A percentile compares a stretch with the other conserved stretches of the same genome.
These are phyloP conservation scores for Exophiala dermatitidis DNA, from an alignment of 2,329 filamentous ascomycete genomes.

Conservation along the genomic window DNA sequence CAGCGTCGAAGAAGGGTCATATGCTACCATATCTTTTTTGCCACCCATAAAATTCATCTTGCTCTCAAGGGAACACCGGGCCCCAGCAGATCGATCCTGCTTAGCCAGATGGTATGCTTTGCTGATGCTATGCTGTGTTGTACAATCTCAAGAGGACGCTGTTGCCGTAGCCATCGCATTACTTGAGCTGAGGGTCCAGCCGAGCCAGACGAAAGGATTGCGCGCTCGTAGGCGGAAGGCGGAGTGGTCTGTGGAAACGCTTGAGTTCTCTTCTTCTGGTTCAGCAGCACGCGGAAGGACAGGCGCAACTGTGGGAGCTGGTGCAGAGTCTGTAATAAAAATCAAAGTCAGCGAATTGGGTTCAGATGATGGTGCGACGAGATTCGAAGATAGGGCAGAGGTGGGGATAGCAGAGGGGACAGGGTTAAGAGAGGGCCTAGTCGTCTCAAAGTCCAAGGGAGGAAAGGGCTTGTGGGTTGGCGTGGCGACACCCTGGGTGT, in stretches of 20 bases:
- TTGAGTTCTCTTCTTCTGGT: neutral
- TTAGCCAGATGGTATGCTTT: too few relatives aligned
- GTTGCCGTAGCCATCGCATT: neutral
- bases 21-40: neutral
- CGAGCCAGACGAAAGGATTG: conserved; percentile 12
- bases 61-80: neutral
- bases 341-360: neutral
- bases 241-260: conserved; percentile 5
- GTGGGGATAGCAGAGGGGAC: neutral
- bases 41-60: neutral
- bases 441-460: neutral
- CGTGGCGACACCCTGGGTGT: neutral
- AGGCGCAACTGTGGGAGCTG: neutral
- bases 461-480: neutral
- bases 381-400: neutral
- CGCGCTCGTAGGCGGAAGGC: conserved; percentile 12
- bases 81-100: too few relatives aligned
- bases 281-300: neutral
- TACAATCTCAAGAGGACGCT: too few relatives aligned
- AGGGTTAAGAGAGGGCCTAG: neutral
- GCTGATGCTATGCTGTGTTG: too few relatives aligned
- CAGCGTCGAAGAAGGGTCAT: neutral
- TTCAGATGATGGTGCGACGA: neutral
- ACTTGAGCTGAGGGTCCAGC: conserved; percentile 2
- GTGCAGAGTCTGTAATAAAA: neutral